Conservation (phyloP, 1,284 basidiomycete genomes). For the Coniferiporia weirii region DNA sequence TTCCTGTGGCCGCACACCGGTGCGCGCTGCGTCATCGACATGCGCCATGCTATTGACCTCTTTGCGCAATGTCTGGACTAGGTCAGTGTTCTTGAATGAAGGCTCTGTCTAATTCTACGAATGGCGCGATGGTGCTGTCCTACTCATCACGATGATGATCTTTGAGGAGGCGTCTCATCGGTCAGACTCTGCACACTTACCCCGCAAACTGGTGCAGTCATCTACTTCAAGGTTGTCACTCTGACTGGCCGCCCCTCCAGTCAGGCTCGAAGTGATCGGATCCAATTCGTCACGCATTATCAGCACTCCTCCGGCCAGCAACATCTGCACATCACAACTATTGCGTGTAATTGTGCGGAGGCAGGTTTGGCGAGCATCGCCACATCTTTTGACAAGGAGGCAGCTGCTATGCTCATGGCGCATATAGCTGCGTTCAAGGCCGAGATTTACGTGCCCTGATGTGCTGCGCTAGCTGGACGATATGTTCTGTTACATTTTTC, state of each 20-base stretch:
- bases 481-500: no score
- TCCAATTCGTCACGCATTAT: slow-evolving; percentile 99
- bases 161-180: slow-evolving; percentile 99
- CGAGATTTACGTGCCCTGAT: slow-evolving; percentile 97
- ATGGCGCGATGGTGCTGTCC: slow-evolving; percentile 93
- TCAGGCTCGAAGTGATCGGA: slow-evolving; percentile 88
- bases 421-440: slow-evolving; percentile 99
- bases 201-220: slow-evolving; percentile 84
- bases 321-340: slow-evolving; percentile 92
- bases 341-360: slow-evolving; percentile 96
- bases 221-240: slow-evolving; percentile 99
- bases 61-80: slow-evolving; percentile 98
- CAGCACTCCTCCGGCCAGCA: slow-evolving; percentile 95
- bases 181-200: slow-evolving; percentile 94
- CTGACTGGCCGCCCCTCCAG: slow-evolving; percentile 92
- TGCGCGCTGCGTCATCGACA: no score
- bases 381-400: slow-evolving; percentile 96
- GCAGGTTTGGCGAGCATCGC: slow-evolving; percentile 92
- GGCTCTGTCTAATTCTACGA: slow-evolving; percentile 90
- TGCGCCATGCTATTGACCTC: slow-evolving; percentile 92
- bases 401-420: slow-evolving; percentile 97
- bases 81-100: slow-evolving; percentile 97
- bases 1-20: no score
- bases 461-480: slow-evolving; percentile 96
- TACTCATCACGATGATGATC: slow-evolving; percentile 97